phyloP scores from a whole-genome alignment of 331 rosid species.

The Arachis monticola region DNA sequence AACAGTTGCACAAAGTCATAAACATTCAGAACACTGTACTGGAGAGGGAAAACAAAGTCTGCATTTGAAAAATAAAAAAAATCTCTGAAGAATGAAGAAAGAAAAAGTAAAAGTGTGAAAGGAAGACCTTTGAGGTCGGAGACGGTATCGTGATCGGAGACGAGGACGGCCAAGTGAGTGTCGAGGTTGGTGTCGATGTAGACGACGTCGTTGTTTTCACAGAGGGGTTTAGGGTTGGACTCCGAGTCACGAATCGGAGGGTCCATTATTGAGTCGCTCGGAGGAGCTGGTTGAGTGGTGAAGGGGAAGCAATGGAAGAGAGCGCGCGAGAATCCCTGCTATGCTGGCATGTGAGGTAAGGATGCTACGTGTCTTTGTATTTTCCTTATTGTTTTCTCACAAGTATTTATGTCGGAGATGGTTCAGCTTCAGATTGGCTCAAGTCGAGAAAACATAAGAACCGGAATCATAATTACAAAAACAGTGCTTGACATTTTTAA shows the following conservation, averaged over 20 bases:
- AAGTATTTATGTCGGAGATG: too few species aligned
- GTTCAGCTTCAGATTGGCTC: too few species aligned
- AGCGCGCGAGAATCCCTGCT: background rate
- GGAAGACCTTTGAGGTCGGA: conserved; percentile 48
- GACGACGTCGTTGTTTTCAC: conserved; percentile 38
- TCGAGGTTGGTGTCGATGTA: conserved; percentile 74
- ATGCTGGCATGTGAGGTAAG: background rate
- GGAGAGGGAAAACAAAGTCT: too few species aligned
- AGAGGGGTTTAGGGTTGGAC: conserved; percentile 19
- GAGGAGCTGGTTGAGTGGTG: background rate
- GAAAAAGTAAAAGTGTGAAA: background rate
- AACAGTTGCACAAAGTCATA: background rate
- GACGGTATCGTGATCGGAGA: conserved; percentile 46
- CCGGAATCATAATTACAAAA: too few species aligned
- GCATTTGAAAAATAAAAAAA: background rate
- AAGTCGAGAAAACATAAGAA: too few species aligned
- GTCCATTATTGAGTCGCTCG: background rate
- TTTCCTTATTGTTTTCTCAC: too few species aligned
- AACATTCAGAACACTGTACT: too few species aligned
- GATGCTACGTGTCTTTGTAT: background rate
- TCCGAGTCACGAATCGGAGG: background rate
- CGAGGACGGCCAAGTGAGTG: conserved; percentile 67
- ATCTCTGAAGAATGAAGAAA: background rate
- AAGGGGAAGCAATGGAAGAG: background rate
- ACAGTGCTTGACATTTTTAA: too few species aligned